Evolutionary conservation across 768 basidiomycete species (phyloP).

Genomic region (Tylopilus vinaceipallidus): DNA sequence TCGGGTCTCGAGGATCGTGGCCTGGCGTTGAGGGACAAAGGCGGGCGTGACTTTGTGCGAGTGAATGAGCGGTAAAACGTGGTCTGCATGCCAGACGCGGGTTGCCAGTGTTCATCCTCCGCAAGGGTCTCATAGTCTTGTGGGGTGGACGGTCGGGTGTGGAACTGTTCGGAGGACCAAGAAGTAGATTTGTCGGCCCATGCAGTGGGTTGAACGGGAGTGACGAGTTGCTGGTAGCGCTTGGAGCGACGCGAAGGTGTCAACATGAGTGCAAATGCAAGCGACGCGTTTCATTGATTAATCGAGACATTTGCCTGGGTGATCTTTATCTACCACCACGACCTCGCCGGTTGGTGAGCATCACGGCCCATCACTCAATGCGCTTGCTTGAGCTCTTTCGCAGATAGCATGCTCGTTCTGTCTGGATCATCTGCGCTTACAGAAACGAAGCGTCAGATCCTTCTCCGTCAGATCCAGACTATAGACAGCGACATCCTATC

Average conservation of each 20-base stretch:
- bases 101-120: constrained; percentile 29
- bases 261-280: not conserved
- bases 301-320: constrained; percentile 1
- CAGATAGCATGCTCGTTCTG: constrained; percentile 69
- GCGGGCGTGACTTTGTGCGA: constrained; percentile 15
- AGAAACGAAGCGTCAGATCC: constrained; percentile 60
- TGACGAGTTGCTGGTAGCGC: constrained; percentile 35
- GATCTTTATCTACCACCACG: constrained; percentile 6
- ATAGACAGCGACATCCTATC: constrained; percentile 52
- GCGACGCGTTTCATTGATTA: constrained; percentile 18
- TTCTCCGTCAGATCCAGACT: constrained; percentile 60
- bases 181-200: constrained; percentile 26
- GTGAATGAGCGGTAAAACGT: constrained; percentile 31
- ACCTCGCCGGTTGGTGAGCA: constrained; percentile 17
- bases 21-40: constrained; percentile 18
- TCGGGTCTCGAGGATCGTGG: constrained; percentile 10
- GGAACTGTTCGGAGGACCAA: constrained; percentile 28
- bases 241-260: constrained; percentile 39
- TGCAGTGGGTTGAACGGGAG: constrained; percentile 24
- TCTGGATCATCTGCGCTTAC: constrained; percentile 77
- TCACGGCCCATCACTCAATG: not conserved
- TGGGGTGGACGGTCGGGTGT: constrained; percentile 19
- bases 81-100: constrained; percentile 19
- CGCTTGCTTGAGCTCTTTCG: not conserved
- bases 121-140: constrained; percentile 28